Percentiles rank a stretch among this genome's conserved stretches.
These are phyloP conservation scores for Prunus armeniaca DNA, from an alignment of 306 rosid species.

Conservation along the genomic window DNA sequence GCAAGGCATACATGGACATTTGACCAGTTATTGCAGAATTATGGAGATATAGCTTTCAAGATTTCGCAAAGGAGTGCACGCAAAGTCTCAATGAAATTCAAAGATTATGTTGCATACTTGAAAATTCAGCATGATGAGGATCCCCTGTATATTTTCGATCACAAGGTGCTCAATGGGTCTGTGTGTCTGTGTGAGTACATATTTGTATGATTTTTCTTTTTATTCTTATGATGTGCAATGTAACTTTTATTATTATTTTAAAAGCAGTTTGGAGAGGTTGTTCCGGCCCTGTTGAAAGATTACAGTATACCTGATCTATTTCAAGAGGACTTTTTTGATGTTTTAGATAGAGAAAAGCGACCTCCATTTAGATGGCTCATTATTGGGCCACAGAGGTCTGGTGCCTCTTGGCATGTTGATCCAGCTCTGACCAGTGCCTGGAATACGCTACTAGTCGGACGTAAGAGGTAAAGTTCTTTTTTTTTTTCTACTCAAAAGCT, in stretches of 20 bases:
- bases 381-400: slow-evolving; percentile 97
- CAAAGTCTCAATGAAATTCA: slow-evolving; percentile 70
- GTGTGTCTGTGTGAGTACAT: neutral
- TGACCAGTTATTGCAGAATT: slow-evolving; percentile 60
- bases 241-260: neutral
- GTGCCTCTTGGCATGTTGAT: slow-evolving; percentile 99
- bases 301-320: slow-evolving; percentile 83
- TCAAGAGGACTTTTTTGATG: slow-evolving; percentile 85
- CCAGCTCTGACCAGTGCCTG: slow-evolving; percentile 99
- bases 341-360: slow-evolving; percentile 68
- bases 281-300: slow-evolving; percentile 83
- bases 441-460: slow-evolving; percentile 93
- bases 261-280: slow-evolving; percentile 84
- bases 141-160: slow-evolving; percentile 94
- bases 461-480: slow-evolving; percentile 62
- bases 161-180: slow-evolving; percentile 55
- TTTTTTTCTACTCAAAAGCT: slow-evolving; percentile 7
- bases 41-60: slow-evolving; percentile 74
- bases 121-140: slow-evolving; percentile 89
- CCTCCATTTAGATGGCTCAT: slow-evolving; percentile 97
- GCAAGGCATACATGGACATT: slow-evolving; percentile 81
- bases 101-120: slow-evolving; percentile 81
- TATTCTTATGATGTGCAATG: neutral
- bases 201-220: neutral
- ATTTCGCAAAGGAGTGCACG: slow-evolving; percentile 74